phyloP scores from a whole-genome alignment of 2,329 filamentous ascomycete genomes.

The Ceratocystis destructans region DNA sequence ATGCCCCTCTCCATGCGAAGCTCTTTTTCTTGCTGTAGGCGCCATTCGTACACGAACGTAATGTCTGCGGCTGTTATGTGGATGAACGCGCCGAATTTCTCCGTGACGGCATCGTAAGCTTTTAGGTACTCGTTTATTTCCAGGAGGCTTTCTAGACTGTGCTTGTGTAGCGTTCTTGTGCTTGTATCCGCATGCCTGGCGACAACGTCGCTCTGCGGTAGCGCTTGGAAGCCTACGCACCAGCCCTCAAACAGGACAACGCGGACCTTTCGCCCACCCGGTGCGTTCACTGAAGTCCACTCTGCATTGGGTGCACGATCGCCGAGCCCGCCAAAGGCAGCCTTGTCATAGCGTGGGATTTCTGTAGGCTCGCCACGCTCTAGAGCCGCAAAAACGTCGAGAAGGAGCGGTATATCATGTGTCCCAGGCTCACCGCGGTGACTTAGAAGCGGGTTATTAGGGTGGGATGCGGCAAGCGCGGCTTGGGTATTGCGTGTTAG shows the following conservation, averaged over 20 bases:
- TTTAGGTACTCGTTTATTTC: conserved; percentile 37
- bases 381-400: conserved; percentile 28
- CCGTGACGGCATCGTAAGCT: conserved; percentile 37
- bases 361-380: conserved; percentile 48
- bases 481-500: conserved; percentile 56
- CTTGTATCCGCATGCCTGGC: conserved; percentile 36
- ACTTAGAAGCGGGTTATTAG: conserved; percentile 61
- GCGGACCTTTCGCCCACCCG: conserved; percentile 36
- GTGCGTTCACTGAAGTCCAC: conserved; percentile 47
- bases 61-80: conserved; percentile 57
- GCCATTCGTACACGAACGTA: conserved; percentile 71
- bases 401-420: conserved; percentile 54
- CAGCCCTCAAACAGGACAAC: conserved; percentile 80
- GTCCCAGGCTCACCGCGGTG: conserved; percentile 73
- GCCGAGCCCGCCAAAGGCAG: conserved; percentile 58
- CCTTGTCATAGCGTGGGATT: conserved; percentile 74
- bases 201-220: conserved; percentile 38
- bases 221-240: conserved; percentile 70
- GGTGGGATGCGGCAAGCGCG: conserved; percentile 48
- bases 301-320: conserved; percentile 51
- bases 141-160: conserved; percentile 37
- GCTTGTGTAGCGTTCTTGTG: conserved; percentile 36
- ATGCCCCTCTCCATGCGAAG: conserved; percentile 52
- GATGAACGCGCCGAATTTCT: conserved; percentile 40
- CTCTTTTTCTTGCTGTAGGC: conserved; percentile 62